Evolutionary conservation across 1,284 basidiomycete species (phyloP).

Genomic region (Xerocomus amazonicus): DNA sequence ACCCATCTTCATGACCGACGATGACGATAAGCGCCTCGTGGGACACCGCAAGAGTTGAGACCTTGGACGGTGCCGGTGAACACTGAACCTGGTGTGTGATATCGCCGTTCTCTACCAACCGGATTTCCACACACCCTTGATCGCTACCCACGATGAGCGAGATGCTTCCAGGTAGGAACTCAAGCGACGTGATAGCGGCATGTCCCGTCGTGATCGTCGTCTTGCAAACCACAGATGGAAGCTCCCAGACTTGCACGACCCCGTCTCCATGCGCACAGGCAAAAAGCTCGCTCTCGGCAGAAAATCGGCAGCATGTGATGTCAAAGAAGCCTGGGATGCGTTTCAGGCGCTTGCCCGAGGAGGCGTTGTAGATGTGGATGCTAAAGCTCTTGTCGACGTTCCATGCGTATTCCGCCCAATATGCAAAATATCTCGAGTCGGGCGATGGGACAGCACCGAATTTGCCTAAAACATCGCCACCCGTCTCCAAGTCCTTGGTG

Average conservation of each 20-base stretch:
- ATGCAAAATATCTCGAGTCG: slow-evolving; percentile 22
- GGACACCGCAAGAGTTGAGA: slow-evolving; percentile 13
- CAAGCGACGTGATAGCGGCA: slow-evolving; percentile 13
- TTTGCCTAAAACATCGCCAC: slow-evolving; percentile 11
- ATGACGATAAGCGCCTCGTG: slow-evolving; percentile 7
- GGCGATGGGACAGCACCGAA: slow-evolving; percentile 14
- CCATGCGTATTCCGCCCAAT: slow-evolving; percentile 21
- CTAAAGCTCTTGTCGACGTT: slow-evolving; percentile 17
- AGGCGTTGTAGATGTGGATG: slow-evolving; percentile 18
- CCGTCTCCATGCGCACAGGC: slow-evolving; percentile 20
- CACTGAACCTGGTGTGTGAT: slow-evolving; percentile 10
- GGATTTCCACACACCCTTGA: slow-evolving; percentile 16
- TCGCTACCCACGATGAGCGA: slow-evolving; percentile 18
- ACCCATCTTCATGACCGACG: slow-evolving; percentile 17
- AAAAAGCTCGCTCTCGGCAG: slow-evolving; percentile 13
- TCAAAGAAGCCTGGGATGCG: slow-evolving; percentile 16
- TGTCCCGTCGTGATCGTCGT: slow-evolving; percentile 14
- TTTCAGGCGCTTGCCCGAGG: slow-evolving; percentile 16
- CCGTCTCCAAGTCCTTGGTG: slow-evolving; percentile 17
- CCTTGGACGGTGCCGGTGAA: slow-evolving; percentile 4
- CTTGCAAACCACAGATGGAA: slow-evolving; percentile 11
- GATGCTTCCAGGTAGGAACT: slow-evolving; percentile 14
- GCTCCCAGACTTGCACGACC: slow-evolving; percentile 20
- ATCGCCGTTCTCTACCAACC: slow-evolving; percentile 15
- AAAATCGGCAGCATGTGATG: slow-evolving; percentile 17